A percentile compares a stretch with the other conserved stretches of the same genome.
Evolutionary conservation across 2,329 filamentous ascomycete genomes (phyloP).

Genomic region (Cryphonectria japonica): DNA sequence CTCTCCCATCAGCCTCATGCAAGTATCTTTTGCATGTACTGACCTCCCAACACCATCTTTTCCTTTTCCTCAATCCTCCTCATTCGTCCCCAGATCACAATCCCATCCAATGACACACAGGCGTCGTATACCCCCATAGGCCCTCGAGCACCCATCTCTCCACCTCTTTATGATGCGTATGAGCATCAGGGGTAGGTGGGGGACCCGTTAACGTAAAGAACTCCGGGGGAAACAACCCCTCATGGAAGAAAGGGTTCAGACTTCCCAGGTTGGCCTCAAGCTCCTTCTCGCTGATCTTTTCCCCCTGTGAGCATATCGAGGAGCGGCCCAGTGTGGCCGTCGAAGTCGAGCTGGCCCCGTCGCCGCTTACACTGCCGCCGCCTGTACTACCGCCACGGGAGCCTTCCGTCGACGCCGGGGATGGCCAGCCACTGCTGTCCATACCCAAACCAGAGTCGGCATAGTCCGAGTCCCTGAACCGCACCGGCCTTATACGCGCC

Average conservation of each 20-base stretch:
- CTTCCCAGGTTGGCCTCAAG: conserved; percentile 22
- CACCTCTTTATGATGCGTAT: conserved; percentile 23
- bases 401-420: too few relatives aligned
- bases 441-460: conserved; percentile 6
- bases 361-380: background rate
- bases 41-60: background rate
- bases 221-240: background rate
- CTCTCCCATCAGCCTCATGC: background rate
- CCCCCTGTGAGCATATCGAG: background rate
- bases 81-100: background rate
- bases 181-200: background rate
- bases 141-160: conserved; percentile 26
- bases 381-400: background rate
- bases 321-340: conserved; percentile 1
- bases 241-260: conserved; percentile 18
- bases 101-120: conserved; percentile 9
- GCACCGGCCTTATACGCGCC: conserved; percentile 22
- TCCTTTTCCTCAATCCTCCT: background rate
- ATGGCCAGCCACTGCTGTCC: background rate
- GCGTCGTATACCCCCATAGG: background rate
- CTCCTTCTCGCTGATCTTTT: conserved; percentile 11
- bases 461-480: conserved; percentile 25
- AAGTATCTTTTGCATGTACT: background rate
- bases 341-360: conserved; percentile 12
- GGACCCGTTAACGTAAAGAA: background rate